A percentile compares a stretch with the other conserved stretches of the same genome.
Evolutionary conservation across 2,329 filamentous ascomycete genomes (phyloP).

Genomic region (Diaporthe batatas): DNA sequence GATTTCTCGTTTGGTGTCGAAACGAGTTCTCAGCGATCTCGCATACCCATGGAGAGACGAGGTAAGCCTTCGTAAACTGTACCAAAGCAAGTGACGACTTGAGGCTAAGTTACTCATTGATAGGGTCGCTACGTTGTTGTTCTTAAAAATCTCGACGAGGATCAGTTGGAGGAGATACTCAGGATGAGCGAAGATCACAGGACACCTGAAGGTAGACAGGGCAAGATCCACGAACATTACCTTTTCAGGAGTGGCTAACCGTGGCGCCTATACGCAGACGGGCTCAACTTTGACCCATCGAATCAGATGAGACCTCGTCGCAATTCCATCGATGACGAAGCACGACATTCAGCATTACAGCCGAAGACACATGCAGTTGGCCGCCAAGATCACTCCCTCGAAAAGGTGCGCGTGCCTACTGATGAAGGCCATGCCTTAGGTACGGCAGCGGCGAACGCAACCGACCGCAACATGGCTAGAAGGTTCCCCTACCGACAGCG

Average conservation of each 20-base stretch:
- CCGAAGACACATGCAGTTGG: not conserved
- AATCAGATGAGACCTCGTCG: not conserved
- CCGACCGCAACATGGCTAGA: not conserved
- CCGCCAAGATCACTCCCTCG: not conserved
- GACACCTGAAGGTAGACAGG: not conserved
- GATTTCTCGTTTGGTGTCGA: slow-evolving; percentile 82
- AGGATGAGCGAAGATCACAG: not conserved
- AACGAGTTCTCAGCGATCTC: slow-evolving; percentile 83
- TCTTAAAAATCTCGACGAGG: not conserved
- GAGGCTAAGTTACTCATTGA: too few relatives aligned
- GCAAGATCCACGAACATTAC: not conserved
- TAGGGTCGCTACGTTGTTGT: not conserved
- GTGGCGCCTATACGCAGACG: not conserved
- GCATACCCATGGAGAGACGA: slow-evolving; percentile 90
- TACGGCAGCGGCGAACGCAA: not conserved
- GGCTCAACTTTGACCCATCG: not conserved
- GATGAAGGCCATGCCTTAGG: not conserved
- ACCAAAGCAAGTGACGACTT: too few relatives aligned
- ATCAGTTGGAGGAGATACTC: not conserved
- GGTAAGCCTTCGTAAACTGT: slow-evolving; percentile 62
- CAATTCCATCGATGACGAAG: not conserved
- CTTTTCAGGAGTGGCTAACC: not conserved
- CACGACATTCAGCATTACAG: not conserved
- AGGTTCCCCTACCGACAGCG: not conserved
- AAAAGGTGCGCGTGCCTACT: not conserved